phyloP scores from a whole-genome alignment of 1,284 basidiomycete species.

The Apiotrichum veenhuisii region DNA sequence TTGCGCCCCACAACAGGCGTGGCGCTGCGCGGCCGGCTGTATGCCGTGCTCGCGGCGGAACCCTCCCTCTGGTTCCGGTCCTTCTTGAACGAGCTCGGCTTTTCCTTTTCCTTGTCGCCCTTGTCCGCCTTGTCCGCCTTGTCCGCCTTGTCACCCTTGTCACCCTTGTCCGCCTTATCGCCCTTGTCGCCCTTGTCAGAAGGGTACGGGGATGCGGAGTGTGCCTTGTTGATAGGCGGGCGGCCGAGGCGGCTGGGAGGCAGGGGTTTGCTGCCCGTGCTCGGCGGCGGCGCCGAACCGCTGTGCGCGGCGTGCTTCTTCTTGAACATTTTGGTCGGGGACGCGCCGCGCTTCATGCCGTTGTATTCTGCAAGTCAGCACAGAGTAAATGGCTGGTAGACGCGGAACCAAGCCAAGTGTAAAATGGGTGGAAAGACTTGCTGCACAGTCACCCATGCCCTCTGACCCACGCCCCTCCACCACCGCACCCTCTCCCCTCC shows the following conservation, averaged over 20 bases:
- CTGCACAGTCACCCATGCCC: background rate
- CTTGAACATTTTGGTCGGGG: conserved; percentile 14
- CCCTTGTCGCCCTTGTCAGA: background rate
- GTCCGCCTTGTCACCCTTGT: background rate
- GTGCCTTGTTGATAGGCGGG: conserved; percentile 15
- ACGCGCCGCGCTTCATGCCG: conserved; percentile 14
- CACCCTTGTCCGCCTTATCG: background rate
- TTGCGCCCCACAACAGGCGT: background rate
- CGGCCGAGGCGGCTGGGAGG: conserved; percentile 12
- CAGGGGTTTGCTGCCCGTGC: conserved; percentile 8
- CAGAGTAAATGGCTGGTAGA: too few relatives aligned
- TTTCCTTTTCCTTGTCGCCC: background rate
- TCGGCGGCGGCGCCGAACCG: conserved; percentile 12
- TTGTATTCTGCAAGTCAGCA: conserved; percentile 1
- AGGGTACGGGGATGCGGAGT: conserved; percentile 6
- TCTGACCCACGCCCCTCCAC: background rate
- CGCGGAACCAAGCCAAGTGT: background rate
- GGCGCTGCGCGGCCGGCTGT: background rate
- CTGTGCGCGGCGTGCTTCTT: conserved; percentile 15
- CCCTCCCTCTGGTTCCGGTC: background rate
- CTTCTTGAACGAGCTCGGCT: background rate
- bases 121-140: background rate
- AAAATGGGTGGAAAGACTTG: background rate
- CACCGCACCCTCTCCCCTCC: too few relatives aligned
- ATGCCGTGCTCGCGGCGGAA: background rate